Conservation (phyloP, 2,329 filamentous ascomycete genomes). For the Nothomitra cinnamomea region DNA sequence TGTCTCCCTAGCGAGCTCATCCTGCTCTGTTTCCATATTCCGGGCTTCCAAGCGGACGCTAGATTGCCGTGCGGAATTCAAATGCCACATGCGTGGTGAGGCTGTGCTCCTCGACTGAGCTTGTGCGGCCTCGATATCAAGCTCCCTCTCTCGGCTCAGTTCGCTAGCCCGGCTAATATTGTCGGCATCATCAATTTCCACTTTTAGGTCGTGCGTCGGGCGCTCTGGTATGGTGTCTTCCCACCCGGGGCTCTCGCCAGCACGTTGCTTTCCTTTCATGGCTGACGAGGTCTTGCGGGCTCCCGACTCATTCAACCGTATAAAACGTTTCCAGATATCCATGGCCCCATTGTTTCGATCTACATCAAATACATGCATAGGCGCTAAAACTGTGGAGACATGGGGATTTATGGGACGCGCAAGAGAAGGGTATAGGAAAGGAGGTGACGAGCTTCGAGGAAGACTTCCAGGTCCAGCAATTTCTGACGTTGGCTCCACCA, state of each 20-base stretch:
- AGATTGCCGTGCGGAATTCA: background rate
- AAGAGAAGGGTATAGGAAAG: conserved; percentile 6
- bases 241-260: background rate
- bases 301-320: background rate
- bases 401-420: conserved; percentile 5
- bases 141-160: background rate
- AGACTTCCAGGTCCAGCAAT: background rate
- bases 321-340: conserved; percentile 18
- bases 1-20: conserved; percentile 4
- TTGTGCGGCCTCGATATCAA: background rate
- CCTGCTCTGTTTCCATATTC: conserved; percentile 2
- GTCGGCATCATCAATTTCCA: background rate
- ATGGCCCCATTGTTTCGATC: conserved; percentile 22
- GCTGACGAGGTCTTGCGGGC: background rate
- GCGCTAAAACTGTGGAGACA: conserved; percentile 10
- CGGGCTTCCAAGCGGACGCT: background rate
- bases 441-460: background rate
- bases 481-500: conserved; percentile 23
- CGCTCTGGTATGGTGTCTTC: background rate
- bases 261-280: background rate
- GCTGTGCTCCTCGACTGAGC: background rate
- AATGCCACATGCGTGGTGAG: background rate
- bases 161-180: background rate
- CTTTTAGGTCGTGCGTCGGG: background rate
- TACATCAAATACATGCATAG: conserved; percentile 31